Conservation (phyloP, 257 asterid species). For the Gardenia jasminoides region DNA sequence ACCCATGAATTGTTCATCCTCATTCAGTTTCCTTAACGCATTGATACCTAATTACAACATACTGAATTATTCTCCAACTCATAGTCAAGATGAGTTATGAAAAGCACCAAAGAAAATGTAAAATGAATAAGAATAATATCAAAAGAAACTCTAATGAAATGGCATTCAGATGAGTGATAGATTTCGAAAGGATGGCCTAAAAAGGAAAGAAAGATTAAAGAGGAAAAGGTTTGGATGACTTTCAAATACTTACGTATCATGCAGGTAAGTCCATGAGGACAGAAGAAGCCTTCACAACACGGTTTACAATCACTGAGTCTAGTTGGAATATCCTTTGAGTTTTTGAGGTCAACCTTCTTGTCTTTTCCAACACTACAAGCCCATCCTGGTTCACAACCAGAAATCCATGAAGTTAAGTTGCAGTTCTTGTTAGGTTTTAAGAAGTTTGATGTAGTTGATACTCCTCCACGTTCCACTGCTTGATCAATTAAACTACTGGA, state of each 20-base stretch:
- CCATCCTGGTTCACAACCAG: constrained; percentile 99
- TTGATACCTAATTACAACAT: not conserved
- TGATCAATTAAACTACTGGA: constrained; percentile 42
- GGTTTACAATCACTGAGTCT: constrained; percentile 60
- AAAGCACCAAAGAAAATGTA: not conserved
- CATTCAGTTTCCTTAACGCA: not conserved
- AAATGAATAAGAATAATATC: not conserved
- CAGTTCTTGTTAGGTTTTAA: constrained; percentile 79
- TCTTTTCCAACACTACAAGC: constrained; percentile 59
- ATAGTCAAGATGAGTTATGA: not conserved
- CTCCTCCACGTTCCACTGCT: constrained; percentile 28
- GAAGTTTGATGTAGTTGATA: constrained; percentile 33
- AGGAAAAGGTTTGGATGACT: not conserved
- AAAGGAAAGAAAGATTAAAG: not conserved
- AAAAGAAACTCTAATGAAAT: not conserved
- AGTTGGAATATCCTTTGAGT: constrained; percentile 54
- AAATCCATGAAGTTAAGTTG: constrained; percentile 71
- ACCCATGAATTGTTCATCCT: not conserved
- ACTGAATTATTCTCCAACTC: not conserved
- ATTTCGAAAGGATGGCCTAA: not conserved
- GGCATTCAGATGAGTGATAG: not conserved
- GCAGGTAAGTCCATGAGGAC: constrained; percentile 98
- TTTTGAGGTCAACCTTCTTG: constrained; percentile 51
- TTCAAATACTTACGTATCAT: constrained; percentile 83
- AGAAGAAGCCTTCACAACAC: constrained; percentile 94